Base-by-base conservation (phyloP, 768 basidiomycete genomes). In the Naganishia vaughanmartiniae region DNA sequence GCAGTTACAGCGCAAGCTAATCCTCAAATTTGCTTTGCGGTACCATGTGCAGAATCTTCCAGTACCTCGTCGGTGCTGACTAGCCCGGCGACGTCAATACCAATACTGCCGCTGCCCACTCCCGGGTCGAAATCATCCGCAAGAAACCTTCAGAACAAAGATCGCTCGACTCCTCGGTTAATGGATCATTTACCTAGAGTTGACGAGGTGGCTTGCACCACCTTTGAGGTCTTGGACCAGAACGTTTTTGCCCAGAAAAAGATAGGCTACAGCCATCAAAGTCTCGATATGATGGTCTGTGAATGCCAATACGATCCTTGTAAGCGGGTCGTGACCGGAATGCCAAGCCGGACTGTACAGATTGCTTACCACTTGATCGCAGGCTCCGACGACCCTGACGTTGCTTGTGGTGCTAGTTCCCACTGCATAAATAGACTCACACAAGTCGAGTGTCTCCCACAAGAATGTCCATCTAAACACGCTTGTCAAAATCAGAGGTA, bases 391-490 rank as follows among this genome's bases (percentile, higher is more conserved):
- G 84, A 85, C 72, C 84, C 84, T 15, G 84, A 87, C 54, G 82
- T 81, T 66, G 92, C 92, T 7, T 99, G 96, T 82, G 92, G 93
- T 30, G 86, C 88, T 46, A 84, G 86, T 72, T 92, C 92, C 28
- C 91, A 95, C 83, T 99, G 96, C 81, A 97, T 99, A 83, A 99
- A 98, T 82, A 86, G 93, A 70, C 87, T 98, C 72, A 94, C 96
- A 30, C 94, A 95, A 81, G 92, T 98, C 15, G 96, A 99, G 82
- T 99, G 96, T 82, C 82, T 94, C n/a, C 83, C 87, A 17, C 89
- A 86, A 46, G 93, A 97, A 74, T 99, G 96, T 83, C 87, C 89
- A 46, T 93, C 91, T 83, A 84, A 87, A 54, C 77, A 83, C 9
- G 84, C 89, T 75, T 99, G 96, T 80, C 89, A 88, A 79, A 99